These are phyloP conservation scores for Cyclotella baltica DNA, from an alignment of 108 stramenopile genomes.

Conservation along the genomic window DNA sequence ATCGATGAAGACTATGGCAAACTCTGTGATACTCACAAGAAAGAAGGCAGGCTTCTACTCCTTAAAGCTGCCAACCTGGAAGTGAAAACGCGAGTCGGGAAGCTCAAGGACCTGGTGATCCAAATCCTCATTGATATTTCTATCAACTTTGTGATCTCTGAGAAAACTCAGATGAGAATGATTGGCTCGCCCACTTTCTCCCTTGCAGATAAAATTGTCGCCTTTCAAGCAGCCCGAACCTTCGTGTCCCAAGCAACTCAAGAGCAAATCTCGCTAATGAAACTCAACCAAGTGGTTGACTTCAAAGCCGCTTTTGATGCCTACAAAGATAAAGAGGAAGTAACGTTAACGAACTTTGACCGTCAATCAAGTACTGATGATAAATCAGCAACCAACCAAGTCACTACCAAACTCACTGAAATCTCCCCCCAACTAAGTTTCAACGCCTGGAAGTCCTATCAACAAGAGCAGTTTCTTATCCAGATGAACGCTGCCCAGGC, in stretches of 20 bases:
- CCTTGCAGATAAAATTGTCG: neutral
- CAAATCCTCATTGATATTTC: neutral
- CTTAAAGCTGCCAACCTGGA: neutral
- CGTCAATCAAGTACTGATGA: neutral
- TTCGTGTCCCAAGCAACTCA: neutral
- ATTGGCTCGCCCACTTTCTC: neutral
- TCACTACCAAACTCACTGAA: neutral
- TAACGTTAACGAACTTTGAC: neutral
- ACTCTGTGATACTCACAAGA: neutral
- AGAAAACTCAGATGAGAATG: neutral
- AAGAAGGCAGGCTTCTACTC: neutral
- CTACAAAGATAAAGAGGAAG: neutral
- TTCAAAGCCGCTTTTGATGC: neutral
- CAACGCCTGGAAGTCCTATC: neutral
- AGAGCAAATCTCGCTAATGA: neutral
- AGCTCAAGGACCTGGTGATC: neutral
- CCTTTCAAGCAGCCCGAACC: neutral
- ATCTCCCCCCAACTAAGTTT: neutral
- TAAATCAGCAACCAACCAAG: neutral
- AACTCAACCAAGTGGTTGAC: neutral
- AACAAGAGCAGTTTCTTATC: neutral
- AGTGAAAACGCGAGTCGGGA: neutral
- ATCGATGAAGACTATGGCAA: conserved; percentile 2
- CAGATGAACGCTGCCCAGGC: neutral
- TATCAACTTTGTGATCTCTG: neutral